phyloP scores from a whole-genome alignment of 1,284 basidiomycete species.

The Ustilago xerochloae region DNA sequence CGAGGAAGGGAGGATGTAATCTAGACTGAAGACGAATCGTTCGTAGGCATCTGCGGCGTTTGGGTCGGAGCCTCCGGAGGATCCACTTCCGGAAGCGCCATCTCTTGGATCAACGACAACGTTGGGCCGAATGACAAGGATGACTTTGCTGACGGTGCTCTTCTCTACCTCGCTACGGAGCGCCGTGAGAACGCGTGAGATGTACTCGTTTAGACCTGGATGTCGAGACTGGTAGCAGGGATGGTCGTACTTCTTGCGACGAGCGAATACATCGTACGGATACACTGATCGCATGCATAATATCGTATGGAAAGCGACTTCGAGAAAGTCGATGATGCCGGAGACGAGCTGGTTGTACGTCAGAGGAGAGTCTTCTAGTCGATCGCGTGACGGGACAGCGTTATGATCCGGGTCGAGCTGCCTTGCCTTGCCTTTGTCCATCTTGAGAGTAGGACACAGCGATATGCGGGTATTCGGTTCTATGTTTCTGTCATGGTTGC shows the following conservation, averaged over 20 bases:
- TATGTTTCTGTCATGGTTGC: not conserved
- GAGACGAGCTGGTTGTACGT: slow-evolving; percentile 51
- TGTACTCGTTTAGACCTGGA: slow-evolving; percentile 85
- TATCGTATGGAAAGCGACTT: slow-evolving; percentile 90
- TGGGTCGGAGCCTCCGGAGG: slow-evolving; percentile 7
- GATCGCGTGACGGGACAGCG: slow-evolving; percentile 22
- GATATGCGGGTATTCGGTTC: not conserved
- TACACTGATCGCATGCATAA: slow-evolving; percentile 90
- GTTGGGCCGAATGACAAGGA: slow-evolving; percentile 27
- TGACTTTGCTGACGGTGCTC: slow-evolving; percentile 10
- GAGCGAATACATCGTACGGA: slow-evolving; percentile 84
- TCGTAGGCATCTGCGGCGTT: slow-evolving; percentile 69
- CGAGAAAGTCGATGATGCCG: slow-evolving; percentile 71
- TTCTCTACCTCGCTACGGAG: slow-evolving; percentile 77
- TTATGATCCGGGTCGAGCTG: slow-evolving; percentile 17
- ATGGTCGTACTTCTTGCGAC: slow-evolving; percentile 86
- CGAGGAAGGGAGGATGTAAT: slow-evolving; percentile 77
- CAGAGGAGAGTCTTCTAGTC: slow-evolving; percentile 41
- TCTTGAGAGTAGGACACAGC: not conserved
- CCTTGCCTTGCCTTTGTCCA: slow-evolving; percentile 48
- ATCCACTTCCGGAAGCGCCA: slow-evolving; percentile 1
- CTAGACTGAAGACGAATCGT: slow-evolving; percentile 75
- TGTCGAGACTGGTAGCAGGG: slow-evolving; percentile 91
- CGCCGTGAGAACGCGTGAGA: slow-evolving; percentile 81
- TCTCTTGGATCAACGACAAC: slow-evolving; percentile 14